phyloP scores from a whole-genome alignment of 345 rosid species.

The Eutrema heterophyllum region DNA sequence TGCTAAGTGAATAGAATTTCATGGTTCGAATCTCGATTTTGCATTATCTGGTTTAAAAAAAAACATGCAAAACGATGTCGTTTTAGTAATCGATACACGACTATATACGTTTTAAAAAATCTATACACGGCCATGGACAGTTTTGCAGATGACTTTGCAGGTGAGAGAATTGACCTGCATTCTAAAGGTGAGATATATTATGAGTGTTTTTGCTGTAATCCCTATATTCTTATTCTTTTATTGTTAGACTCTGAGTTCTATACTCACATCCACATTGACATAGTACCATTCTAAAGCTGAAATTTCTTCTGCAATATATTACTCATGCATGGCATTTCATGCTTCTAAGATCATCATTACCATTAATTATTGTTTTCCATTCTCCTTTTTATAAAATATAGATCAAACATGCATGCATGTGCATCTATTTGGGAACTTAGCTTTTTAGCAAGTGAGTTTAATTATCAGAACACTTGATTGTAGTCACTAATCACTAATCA shows the following conservation, averaged over 20 bases:
- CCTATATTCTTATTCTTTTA: background rate
- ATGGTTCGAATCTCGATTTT: too few species aligned
- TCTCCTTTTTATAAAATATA: background rate
- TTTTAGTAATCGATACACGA: too few species aligned
- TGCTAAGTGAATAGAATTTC: too few species aligned
- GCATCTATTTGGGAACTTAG: conserved; percentile 23
- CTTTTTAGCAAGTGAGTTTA: conserved; percentile 27
- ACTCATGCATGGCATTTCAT: conserved; percentile 7
- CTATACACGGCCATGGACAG: too few species aligned
- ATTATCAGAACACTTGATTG: conserved; percentile 30
- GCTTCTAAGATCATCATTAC: background rate
- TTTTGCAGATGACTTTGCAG: too few species aligned
- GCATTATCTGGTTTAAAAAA: too few species aligned
- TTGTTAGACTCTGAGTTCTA: background rate
- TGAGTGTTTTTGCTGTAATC: too few species aligned
- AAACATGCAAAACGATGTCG: too few species aligned
- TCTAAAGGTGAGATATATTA: too few species aligned
- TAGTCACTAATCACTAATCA: conserved; percentile 27
- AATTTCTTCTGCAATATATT: background rate
- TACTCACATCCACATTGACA: background rate
- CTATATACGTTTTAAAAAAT: too few species aligned
- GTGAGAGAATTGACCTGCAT: too few species aligned
- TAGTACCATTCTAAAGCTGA: background rate
- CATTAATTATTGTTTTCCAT: background rate
- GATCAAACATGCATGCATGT: conserved; percentile 29